A percentile compares a stretch with the other conserved stretches of the same genome.
Conservation (phyloP, 2,329 filamentous ascomycete species). For the Beauveria asiatica region DNA sequence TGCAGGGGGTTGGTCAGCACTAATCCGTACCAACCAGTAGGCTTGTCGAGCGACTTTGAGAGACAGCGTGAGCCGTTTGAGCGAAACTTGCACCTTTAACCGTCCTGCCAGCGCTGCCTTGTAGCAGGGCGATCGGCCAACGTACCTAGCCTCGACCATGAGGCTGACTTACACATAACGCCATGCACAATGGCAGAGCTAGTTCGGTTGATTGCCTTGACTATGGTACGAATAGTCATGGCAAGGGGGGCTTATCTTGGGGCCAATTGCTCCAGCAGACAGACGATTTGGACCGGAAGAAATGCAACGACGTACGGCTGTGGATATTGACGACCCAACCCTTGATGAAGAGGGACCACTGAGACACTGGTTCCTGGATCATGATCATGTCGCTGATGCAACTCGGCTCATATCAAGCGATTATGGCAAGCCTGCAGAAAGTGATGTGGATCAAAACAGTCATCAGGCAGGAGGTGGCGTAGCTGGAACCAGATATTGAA, state of each 20-base stretch:
- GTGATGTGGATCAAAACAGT: slow-evolving; percentile 13
- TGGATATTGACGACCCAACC: slow-evolving; percentile 14
- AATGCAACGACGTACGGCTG: slow-evolving; percentile 6
- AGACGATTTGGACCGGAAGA: not conserved
- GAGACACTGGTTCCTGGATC: slow-evolving; percentile 11
- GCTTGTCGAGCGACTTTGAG: too few relatives aligned
- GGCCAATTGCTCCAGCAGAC: not conserved
- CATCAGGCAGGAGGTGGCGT: slow-evolving; percentile 11
- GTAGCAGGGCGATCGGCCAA: not conserved
- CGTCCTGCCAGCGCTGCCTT: not conserved
- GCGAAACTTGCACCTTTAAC: not conserved
- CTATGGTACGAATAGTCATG: slow-evolving; percentile 8
- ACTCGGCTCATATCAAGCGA: slow-evolving; percentile 6
- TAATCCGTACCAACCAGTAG: too few relatives aligned
- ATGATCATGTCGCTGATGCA: slow-evolving; percentile 11
- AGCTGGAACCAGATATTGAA: slow-evolving; percentile 10
- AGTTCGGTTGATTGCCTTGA: slow-evolving; percentile 12
- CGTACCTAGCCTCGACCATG: not conserved
- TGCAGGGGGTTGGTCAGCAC: too few relatives aligned
- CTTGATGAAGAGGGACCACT: not conserved
- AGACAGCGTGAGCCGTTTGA: too few relatives aligned
- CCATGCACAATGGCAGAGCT: slow-evolving; percentile 11
- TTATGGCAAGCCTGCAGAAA: slow-evolving; percentile 9
- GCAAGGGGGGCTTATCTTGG: not conserved
- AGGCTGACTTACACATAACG: not conserved